Evolutionary conservation across 2,329 filamentous ascomycete species (phyloP).

Genomic region (Rhytidhysteron rufulum): DNA sequence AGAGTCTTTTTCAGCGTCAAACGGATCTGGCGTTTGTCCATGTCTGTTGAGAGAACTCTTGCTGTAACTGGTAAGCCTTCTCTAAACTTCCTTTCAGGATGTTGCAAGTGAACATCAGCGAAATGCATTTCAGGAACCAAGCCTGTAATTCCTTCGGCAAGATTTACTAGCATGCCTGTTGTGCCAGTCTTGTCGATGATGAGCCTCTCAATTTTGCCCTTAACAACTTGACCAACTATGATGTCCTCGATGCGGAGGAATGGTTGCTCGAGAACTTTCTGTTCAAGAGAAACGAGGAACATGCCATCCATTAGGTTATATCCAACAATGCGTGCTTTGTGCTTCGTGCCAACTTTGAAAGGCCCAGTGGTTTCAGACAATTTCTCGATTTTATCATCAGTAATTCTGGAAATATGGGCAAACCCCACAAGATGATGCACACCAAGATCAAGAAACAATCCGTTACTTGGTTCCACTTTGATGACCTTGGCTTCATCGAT

Average conservation of each 20-base stretch:
- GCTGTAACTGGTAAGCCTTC: slow-evolving; percentile 82
- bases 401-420: slow-evolving; percentile 88
- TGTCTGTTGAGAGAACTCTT: slow-evolving; percentile 76
- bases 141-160: slow-evolving; percentile 85
- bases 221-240: slow-evolving; percentile 72
- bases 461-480: slow-evolving; percentile 74
- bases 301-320: slow-evolving; percentile 85
- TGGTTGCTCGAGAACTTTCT: slow-evolving; percentile 76
- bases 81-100: slow-evolving; percentile 94
- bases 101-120: slow-evolving; percentile 79
- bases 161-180: slow-evolving; percentile 73
- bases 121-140: slow-evolving; percentile 85
- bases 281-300: slow-evolving; percentile 80
- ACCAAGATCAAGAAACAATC: slow-evolving; percentile 74
- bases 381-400: slow-evolving; percentile 83
- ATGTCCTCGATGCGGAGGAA: slow-evolving; percentile 93
- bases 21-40: slow-evolving; percentile 71
- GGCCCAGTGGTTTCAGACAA: slow-evolving; percentile 73
- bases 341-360: slow-evolving; percentile 72
- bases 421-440: slow-evolving; percentile 71
- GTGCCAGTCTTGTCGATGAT: slow-evolving; percentile 75
- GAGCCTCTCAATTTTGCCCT: slow-evolving; percentile 80
- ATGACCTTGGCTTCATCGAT: slow-evolving; percentile 75
- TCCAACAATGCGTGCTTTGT: slow-evolving; percentile 77
- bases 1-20: slow-evolving; percentile 93